Evolutionary conservation across 2,329 filamentous ascomycete genomes (phyloP).

Genomic region (Fusarium sp.): DNA sequence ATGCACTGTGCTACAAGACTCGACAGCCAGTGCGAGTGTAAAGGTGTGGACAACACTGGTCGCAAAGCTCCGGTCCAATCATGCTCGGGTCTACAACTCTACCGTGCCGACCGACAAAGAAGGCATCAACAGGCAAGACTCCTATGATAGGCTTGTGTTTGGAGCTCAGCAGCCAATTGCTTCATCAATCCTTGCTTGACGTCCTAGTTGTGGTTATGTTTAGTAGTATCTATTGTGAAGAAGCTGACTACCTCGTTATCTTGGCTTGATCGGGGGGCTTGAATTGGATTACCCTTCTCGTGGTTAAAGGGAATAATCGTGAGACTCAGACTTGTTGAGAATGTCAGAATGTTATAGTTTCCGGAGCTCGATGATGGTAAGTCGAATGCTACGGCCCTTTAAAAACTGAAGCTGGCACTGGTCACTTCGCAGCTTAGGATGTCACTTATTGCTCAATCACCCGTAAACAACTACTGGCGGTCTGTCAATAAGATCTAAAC

Average conservation of each 20-base stretch:
- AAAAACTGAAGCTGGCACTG: not conserved
- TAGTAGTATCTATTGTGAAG: not conserved
- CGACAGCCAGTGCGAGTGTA: constrained; percentile 23
- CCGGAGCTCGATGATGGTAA: not conserved
- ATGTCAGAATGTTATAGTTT: not conserved
- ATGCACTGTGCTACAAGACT: not conserved
- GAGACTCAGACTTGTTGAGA: not conserved
- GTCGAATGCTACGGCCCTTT: not conserved
- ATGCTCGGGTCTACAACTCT: not conserved
- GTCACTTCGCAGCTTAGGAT: not conserved
- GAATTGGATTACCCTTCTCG: not conserved
- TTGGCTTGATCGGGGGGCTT: not conserved
- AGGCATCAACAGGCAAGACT: not conserved
- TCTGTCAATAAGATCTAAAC: not conserved
- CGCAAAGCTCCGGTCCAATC: constrained; percentile 13
- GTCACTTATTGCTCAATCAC: not conserved
- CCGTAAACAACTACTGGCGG: not conserved
- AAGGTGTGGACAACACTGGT: constrained; percentile 2
- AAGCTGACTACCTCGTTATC: not conserved
- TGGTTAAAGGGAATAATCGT: not conserved
- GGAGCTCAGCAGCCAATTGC: rapidly evolving
- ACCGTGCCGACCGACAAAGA: not conserved
- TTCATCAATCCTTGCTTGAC: not conserved
- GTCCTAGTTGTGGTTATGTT: not conserved
- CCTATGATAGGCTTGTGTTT: not conserved